Percentiles rank a stretch among this genome's conserved stretches.
Conservation (phyloP, 176 grass and related monocot genomes). For the Ampelocalamus luodianensis region DNA sequence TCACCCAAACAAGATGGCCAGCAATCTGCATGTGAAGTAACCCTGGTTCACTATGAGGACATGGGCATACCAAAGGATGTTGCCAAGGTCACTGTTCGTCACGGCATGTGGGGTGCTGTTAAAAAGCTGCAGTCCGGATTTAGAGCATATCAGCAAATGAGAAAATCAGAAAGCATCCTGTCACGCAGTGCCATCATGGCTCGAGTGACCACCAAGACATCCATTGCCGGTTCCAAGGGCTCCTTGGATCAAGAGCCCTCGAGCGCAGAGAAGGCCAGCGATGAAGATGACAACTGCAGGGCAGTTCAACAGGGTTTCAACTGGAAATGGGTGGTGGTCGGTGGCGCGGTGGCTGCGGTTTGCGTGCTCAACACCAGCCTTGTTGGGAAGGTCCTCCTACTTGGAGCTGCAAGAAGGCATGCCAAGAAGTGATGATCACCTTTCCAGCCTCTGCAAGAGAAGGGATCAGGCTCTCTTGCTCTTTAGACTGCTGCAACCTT, state of each 20-base stretch:
- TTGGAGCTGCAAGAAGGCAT: constrained; percentile 79
- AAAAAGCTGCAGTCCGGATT: constrained; percentile 90
- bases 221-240: constrained; percentile 30
- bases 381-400: constrained; percentile 70
- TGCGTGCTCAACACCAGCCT: constrained; percentile 76
- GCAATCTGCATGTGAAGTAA: constrained; percentile 88
- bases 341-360: constrained; percentile 68
- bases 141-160: constrained; percentile 78
- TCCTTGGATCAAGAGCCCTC: constrained; percentile 25
- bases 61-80: constrained; percentile 99
- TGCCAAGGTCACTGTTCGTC: constrained; percentile 83
- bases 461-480: not conserved
- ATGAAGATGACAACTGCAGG: constrained; percentile 31
- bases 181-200: constrained; percentile 70
- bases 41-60: constrained; percentile 85
- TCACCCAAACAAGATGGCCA: constrained; percentile 77
- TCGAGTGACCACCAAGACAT: constrained; percentile 63
- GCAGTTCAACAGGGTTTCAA: constrained; percentile 58
- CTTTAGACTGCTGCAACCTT: not conserved
- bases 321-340: constrained; percentile 90
- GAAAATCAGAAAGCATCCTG: constrained; percentile 46
- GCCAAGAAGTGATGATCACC: constrained; percentile 55
- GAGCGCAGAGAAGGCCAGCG: constrained; percentile 4
- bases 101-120: constrained; percentile 98
- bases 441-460: constrained; percentile 30